Evolutionary conservation across 345 rosid genomes (phyloP), one percentile per base, ranked within the genome.

Genomic region (Eucalyptus pauciflora): DNA sequence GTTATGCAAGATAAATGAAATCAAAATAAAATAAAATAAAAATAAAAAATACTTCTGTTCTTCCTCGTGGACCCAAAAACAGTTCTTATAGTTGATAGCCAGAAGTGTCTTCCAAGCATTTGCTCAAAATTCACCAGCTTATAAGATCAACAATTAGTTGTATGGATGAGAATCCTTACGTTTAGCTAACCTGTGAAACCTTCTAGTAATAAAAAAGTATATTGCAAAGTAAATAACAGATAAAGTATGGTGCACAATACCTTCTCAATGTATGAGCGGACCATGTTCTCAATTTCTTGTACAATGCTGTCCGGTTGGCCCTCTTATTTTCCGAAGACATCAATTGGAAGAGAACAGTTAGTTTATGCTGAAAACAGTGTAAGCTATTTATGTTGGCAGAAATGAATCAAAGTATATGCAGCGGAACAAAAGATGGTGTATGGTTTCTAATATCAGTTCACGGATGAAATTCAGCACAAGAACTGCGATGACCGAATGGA

Each of bases 231-330:
- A 71, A 86, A 27, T 14, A 22, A 76, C 24, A 6, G 16, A 54
- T 49, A 13, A 51, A 16, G 18, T 54, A 43, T 8, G 27, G 89
- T 51, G 69, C 29, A 62, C 16, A 87, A 91, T 95, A 98, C 99
- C 99, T 98, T 98, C 91, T 98, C 99, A 90, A 98, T 98, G 92
- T 87, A 98, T 86, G 98, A 92, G 90, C 99, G 97, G 86, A 98
- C 99, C 99, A 98, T 98, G 91, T 94, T 96, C 93, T 98, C 99
- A 88, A 98, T 98, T 88, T 98, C 99, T 89, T 91, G 96, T 91
- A 98, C 99, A 85, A 97, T 94, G 90, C 93, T 96, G 56, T 98
- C 99, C 25, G 99, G 95, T 90, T 98, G 99, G 86, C 99, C 99
- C 93, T 98, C 99, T 98, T 94, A 90, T 91, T 86, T 89, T 86